Conservation (phyloP, 1,284 basidiomycete species). For the Entoloma clypeatum region DNA sequence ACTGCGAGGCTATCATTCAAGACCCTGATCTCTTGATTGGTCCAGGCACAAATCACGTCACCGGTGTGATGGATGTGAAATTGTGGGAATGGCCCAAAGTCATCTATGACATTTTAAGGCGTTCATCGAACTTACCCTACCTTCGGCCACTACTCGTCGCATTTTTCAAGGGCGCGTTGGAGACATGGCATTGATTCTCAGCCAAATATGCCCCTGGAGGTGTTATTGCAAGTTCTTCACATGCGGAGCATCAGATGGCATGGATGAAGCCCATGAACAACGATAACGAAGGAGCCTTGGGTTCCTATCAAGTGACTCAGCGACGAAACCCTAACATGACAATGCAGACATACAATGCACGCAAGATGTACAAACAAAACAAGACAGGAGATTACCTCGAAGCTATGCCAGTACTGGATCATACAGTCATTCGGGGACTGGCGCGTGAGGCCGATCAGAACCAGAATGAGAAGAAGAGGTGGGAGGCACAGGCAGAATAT, state of each 20-base stretch:
- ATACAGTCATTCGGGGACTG: too few relatives aligned
- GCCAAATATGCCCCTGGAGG: slow-evolving; percentile 20
- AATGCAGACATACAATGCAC: too few relatives aligned
- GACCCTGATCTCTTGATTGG: slow-evolving; percentile 20
- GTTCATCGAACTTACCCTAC: slow-evolving; percentile 14
- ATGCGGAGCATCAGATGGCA: slow-evolving; percentile 13
- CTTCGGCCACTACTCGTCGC: slow-evolving; percentile 15
- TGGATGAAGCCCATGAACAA: slow-evolving; percentile 24
- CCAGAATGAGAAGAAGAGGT: too few relatives aligned
- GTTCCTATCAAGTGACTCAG: too few relatives aligned
- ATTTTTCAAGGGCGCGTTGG: slow-evolving; percentile 22
- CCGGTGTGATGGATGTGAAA: slow-evolving; percentile 7
- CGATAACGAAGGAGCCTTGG: slow-evolving; percentile 22
- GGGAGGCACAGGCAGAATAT: too few relatives aligned
- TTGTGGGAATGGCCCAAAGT: slow-evolving; percentile 6
- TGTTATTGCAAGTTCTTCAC: slow-evolving; percentile 12
- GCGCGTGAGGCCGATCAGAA: too few relatives aligned
- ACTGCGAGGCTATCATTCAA: slow-evolving; percentile 20
- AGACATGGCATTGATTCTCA: slow-evolving; percentile 20
- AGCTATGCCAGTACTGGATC: too few relatives aligned
- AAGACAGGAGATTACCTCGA: too few relatives aligned
- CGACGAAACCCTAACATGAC: too few relatives aligned
- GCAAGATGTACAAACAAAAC: too few relatives aligned
- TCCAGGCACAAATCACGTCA: not conserved
- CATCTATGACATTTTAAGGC: slow-evolving; percentile 7